Base-by-base conservation (phyloP, 805 yeast species). In the Yarrowia osloensis region DNA sequence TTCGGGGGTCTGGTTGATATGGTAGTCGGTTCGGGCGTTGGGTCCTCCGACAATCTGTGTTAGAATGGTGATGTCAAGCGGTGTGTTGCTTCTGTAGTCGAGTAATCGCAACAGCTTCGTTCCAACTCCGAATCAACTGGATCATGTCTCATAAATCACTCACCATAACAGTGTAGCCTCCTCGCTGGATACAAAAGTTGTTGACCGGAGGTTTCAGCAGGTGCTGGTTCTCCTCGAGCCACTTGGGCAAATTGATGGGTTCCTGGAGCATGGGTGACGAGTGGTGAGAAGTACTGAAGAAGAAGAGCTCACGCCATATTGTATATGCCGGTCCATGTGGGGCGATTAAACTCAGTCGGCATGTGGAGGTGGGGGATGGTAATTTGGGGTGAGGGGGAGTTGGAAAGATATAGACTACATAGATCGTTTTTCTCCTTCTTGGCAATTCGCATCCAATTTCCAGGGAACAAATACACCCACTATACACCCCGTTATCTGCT, bases 1-100 rank as follows among this genome's bases (percentile, higher is more conserved):
- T 74, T 93, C 98, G 0, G 98, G 97, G 0, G 98, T 93, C 72
- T 91, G 96, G 74, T 93, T 93, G 59, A 93, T 85, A 74, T 93
- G 98, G 75, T 91, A 93, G 75, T 93, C 98, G 0, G 97, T 92
- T 68, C 98, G 82, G 73, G 88, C 96, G 75, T 93, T 93, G 3
- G 98, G 98, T 0, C 98, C 98, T 17, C 98, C 98, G 1, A 93
- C 96, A 63, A 92, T 87, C 81, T 78, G 59, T 8, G 26, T 61
- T 61, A 61, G 54, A 4, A 28, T 7, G 29, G n/a, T n/a, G n/a
- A n/a, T n/a, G n/a, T n/a, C n/a, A n/a, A n/a, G n/a, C n/a, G n/a
- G n/a, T n/a, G n/a, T n/a, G n/a, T n/a, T n/a, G n/a, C n/a, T n/a
- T n/a, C n/a, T n/a, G n/a, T n/a, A n/a, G n/a, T n/a, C n/a, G n/a